Evolutionary conservation across 1,284 basidiomycete genomes (phyloP), one percentile per base, ranked within the genome.

Genomic region (Melanopsichium pennsylvanicum): DNA sequence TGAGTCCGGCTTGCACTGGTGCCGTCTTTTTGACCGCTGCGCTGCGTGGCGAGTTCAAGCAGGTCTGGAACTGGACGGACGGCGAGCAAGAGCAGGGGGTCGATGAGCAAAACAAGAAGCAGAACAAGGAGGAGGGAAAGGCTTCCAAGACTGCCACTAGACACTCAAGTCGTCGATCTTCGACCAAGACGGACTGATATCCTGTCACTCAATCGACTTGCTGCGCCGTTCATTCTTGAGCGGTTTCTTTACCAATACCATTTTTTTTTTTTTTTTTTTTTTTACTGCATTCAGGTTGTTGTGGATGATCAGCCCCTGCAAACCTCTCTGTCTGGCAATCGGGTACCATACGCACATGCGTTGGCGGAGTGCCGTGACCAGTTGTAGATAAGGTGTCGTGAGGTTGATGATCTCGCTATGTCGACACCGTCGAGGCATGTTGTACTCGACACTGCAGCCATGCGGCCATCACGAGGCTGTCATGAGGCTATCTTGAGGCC

Each of bases 1-100:
- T 98, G 68, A 82, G 79, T 32, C 86, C 86, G 0, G 84, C 84
- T 5, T 86, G 85, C 88, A 81, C 82, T 12, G 47, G 81, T 15
- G 81, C 83, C 23, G 81, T 84, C 5, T 52, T 78, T 5, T 45
- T 83, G 11, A 67, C 82, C 3, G 82, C 82, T 26, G 44, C 78
- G 4, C 39, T 64, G 1, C 69, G 81, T 12, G 82, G 83, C 18
- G 84, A 85, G 54, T 46, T 82, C 27, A 59, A 69, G 23, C 40
- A 68, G 41, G 59, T 76, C 3, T 80, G 76, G 76, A 40, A 40
- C 23, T 79, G 74, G 72, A 68, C 52, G 3, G 73, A 76, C 40
- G 64, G 58, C 21, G 61, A 70, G 34, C 57, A 72, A 16, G 68
- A 67, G 23, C 54, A 70, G 3, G 38, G 34, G 8, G 55, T 70